Conservation (phyloP, 768 basidiomycete genomes). For the Suillus weaverae region DNA sequence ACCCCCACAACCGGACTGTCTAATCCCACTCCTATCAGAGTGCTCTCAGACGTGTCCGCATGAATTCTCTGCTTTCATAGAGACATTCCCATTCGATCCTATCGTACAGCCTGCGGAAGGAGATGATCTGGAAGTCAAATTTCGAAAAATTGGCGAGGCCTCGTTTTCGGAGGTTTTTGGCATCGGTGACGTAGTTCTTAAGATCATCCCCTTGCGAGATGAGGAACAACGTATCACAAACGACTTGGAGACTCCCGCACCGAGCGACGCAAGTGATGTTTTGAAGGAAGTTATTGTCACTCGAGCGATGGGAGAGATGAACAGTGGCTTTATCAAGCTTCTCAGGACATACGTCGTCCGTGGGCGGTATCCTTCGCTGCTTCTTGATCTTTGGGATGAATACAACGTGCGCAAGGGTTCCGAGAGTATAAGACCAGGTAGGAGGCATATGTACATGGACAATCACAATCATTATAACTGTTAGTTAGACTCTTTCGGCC, state of each 20-base stretch:
- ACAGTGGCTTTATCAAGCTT: slow-evolving; percentile 76
- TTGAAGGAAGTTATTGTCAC: slow-evolving; percentile 81
- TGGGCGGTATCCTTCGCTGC: slow-evolving; percentile 77
- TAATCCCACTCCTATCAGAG: slow-evolving; percentile 65
- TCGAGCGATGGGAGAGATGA: slow-evolving; percentile 72
- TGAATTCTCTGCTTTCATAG: slow-evolving; percentile 83
- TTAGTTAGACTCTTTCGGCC: slow-evolving; percentile 64
- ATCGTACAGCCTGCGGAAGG: slow-evolving; percentile 44
- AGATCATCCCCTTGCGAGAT: slow-evolving; percentile 76
- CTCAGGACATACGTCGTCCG: slow-evolving; percentile 83
- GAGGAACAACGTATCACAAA: slow-evolving; percentile 38
- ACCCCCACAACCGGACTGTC: slow-evolving; percentile 49
- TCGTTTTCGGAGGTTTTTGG: slow-evolving; percentile 96
- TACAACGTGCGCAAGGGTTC: slow-evolving; percentile 76
- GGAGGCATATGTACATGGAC: slow-evolving; percentile 17
- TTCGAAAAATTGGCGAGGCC: slow-evolving; percentile 93
- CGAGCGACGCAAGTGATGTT: slow-evolving; percentile 72
- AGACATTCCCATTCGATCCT: slow-evolving; percentile 74
- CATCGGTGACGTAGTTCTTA: slow-evolving; percentile 85
- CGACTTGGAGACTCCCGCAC: slow-evolving; percentile 58
- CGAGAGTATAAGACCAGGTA: slow-evolving; percentile 85
- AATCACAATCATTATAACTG: slow-evolving; percentile 12
- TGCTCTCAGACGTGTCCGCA: slow-evolving; percentile 68
- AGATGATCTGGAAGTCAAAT: slow-evolving; percentile 37
- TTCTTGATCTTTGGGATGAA: slow-evolving; percentile 86